phyloP scores from a whole-genome alignment of 2,329 filamentous ascomycete genomes.

The Pseudogymnoascus sp. region DNA sequence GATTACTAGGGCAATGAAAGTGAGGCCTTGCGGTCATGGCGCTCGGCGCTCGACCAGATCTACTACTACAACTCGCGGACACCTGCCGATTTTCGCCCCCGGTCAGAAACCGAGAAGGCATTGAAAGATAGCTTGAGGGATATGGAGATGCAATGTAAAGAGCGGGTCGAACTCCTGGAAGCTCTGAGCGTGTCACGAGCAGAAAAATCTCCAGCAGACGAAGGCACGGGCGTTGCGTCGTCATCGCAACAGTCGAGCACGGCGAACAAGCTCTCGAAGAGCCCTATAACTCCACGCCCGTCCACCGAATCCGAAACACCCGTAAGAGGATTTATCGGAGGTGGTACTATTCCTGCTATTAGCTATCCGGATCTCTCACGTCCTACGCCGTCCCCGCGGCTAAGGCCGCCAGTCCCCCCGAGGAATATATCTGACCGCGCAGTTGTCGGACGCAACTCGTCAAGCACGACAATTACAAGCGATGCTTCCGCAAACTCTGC shows the following conservation, averaged over 20 bases:
- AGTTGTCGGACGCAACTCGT: slow-evolving; percentile 28
- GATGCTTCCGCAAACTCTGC: neutral
- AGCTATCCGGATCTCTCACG: slow-evolving; percentile 75
- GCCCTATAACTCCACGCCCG: slow-evolving; percentile 14
- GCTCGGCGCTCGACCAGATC: slow-evolving; percentile 78
- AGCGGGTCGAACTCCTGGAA: slow-evolving; percentile 81
- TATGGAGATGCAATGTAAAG: slow-evolving; percentile 86
- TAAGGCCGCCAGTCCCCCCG: slow-evolving; percentile 38
- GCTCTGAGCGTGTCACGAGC: slow-evolving; percentile 62
- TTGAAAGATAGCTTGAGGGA: slow-evolving; percentile 72
- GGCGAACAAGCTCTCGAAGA: slow-evolving; percentile 25
- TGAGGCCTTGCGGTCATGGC: slow-evolving; percentile 88
- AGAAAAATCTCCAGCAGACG: slow-evolving; percentile 29
- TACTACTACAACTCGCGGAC: slow-evolving; percentile 74
- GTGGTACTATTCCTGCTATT: slow-evolving; percentile 73
- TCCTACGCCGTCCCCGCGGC: slow-evolving; percentile 43
- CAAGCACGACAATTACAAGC: slow-evolving; percentile 7
- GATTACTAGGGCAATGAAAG: slow-evolving; percentile 68
- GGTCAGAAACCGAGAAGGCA: slow-evolving; percentile 75
- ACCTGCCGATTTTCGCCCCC: slow-evolving; percentile 59
- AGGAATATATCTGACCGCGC: slow-evolving; percentile 45
- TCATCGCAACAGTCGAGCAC: neutral
- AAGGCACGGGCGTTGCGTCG: slow-evolving; percentile 14
- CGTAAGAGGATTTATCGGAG: slow-evolving; percentile 59
- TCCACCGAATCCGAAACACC: slow-evolving; percentile 22